Evolutionary conservation across 257 asterid genomes (phyloP), one percentile per base, ranked within the genome.

Genomic region (Leonotis leonurus): DNA sequence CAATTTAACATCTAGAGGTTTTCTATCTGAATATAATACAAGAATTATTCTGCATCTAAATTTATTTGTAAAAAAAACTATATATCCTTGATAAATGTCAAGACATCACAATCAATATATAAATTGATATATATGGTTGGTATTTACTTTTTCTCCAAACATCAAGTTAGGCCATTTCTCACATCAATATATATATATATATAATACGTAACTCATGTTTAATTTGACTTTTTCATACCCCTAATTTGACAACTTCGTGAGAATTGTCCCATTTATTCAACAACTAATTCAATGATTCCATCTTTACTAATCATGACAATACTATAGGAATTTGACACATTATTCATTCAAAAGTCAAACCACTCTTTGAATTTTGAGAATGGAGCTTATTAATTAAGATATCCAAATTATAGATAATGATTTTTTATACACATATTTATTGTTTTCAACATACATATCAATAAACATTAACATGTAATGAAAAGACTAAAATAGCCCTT

Each of bases 101-200:
- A n/a, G 14, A 22, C 50, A 48, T 35, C 26, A 33, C 5, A 18
- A 54, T 16, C 44, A 30, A 14, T 24, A 14, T 24, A 24, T 51
- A 30, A 32, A 2, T 43, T 30, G 45, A 20, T 40, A n/a, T 33
- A 33, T 49, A 43, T 44, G 53, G 46, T 24, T 63, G 53, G 54
- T 17, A 32, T 25, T 60, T 59, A 29, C 30, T 3, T 18, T 27
- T 14, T 44, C 59, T 52, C 45, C 32, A 45, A 29, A 40, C n/a
- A n/a, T 67, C 62, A 48, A 66, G 70, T 68, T 68, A 46, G 72
- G 78, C 71, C 69, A 63, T 63, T 73, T 63, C n/a, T 73, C 78
- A 73, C 72, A 68, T 62, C 64, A 52, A 60, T 9, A 50, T 12
- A 39, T 3, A 29, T 55, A 3, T 12, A 45, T 45, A 46, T 11